Conservation (phyloP, 1,284 basidiomycete species). For the Apiotrichum sp. region DNA sequence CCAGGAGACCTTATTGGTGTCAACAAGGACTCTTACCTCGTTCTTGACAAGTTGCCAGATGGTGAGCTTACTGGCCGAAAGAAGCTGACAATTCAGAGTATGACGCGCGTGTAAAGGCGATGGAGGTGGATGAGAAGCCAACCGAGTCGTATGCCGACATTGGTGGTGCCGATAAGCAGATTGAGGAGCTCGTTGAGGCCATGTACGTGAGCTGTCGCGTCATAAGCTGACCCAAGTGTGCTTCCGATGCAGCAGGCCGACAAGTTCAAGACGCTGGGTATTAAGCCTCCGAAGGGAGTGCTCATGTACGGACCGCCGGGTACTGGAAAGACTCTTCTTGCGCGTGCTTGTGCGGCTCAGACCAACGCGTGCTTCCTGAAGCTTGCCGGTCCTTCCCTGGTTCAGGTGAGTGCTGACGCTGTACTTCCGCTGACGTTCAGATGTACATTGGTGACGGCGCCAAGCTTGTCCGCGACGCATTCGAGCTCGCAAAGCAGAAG, state of each 20-base stretch:
- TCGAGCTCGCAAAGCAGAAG: constrained; percentile 96
- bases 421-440: constrained; percentile 28
- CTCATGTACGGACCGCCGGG: constrained; percentile 76
- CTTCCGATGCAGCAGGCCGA: constrained; percentile 74
- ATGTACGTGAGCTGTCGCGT: constrained; percentile 47
- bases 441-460: constrained; percentile 87
- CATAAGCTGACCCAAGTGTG: constrained; percentile 47
- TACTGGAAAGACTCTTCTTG: constrained; percentile 71
- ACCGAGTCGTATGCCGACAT: constrained; percentile 84
- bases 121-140: constrained; percentile 84
- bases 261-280: constrained; percentile 74
- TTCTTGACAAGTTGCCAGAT: constrained; percentile 75
- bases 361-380: constrained; percentile 77
- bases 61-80: constrained; percentile 75
- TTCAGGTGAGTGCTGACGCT: constrained; percentile 50
- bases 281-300: constrained; percentile 69
- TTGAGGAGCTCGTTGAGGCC: constrained; percentile 72
- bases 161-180: constrained; percentile 73
- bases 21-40: constrained; percentile 98
- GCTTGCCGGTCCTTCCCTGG: constrained; percentile 68
- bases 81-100: constrained; percentile 55
- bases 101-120: constrained; percentile 74
- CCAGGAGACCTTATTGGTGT: constrained; percentile 96
- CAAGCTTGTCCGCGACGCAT: constrained; percentile 93
- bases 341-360: constrained; percentile 70